phyloP scores from a whole-genome alignment of 306 rosid species.

The Potentilla sterilis region DNA sequence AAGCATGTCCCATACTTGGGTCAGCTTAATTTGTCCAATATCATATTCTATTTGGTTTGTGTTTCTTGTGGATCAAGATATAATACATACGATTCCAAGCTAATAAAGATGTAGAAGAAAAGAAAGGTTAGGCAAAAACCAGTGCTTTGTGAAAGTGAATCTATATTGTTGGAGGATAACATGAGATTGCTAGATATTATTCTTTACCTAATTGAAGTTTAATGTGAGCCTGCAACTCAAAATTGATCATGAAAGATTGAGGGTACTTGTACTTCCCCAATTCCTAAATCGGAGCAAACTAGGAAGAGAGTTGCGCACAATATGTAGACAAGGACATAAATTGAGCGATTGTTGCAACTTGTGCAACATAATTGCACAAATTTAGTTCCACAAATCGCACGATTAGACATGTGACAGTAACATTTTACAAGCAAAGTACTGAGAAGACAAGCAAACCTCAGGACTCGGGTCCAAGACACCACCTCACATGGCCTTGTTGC shows the following conservation, averaged over 20 bases:
- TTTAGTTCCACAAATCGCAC: too few relatives aligned
- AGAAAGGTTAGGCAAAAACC: background rate
- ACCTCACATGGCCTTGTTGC: background rate
- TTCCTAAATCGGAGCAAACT: background rate
- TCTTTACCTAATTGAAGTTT: background rate
- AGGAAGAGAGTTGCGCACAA: too few relatives aligned
- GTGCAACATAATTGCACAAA: background rate
- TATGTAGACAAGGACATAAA: background rate
- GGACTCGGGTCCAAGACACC: background rate
- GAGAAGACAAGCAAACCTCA: background rate
- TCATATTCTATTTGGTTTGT: background rate
- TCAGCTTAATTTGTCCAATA: slow-evolving; percentile 1
- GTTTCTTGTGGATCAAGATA: slow-evolving; percentile 8
- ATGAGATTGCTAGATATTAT: background rate
- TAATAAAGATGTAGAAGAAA: background rate
- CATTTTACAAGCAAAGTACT: background rate
- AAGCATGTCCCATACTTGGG: background rate
- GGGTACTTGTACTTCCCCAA: background rate
- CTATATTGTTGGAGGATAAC: background rate
- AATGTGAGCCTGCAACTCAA: slow-evolving; percentile 1
- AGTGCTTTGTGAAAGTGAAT: background rate
- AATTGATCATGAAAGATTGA: background rate
- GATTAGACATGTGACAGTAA: background rate
- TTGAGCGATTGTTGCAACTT: background rate
- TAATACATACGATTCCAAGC: background rate